Conservation (phyloP, 1,284 basidiomycete species). For the Leucoagaricus sp. region DNA sequence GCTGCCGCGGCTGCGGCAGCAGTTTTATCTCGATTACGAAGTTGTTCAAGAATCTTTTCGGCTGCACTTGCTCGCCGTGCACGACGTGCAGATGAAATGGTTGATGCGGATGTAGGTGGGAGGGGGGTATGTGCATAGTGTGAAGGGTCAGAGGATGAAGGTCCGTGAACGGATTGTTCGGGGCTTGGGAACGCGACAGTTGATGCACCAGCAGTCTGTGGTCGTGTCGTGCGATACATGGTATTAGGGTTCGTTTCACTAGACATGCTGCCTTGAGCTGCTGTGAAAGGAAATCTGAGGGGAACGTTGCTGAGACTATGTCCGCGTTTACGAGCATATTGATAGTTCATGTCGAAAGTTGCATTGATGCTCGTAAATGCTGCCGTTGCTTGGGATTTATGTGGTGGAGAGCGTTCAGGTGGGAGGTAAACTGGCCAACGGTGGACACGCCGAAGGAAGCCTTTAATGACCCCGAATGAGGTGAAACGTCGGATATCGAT, state of each 20-base stretch:
- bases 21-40: constrained; percentile 45
- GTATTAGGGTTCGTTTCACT: constrained; percentile 12
- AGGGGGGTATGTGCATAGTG: constrained; percentile 17
- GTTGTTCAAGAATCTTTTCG: constrained; percentile 58
- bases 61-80: constrained; percentile 55
- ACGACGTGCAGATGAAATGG: constrained; percentile 35
- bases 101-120: constrained; percentile 21
- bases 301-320: constrained; percentile 38
- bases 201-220: constrained; percentile 3
- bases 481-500: constrained; percentile 94
- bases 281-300: constrained; percentile 24
- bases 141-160: not conserved
- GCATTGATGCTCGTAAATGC: constrained; percentile 18
- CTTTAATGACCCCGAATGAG: constrained; percentile 99
- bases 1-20: not conserved
- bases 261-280: constrained; percentile 23
- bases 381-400: constrained; percentile 18
- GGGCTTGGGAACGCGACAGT: constrained; percentile 4
- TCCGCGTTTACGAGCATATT: constrained; percentile 39
- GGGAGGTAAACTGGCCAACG: constrained; percentile 83
- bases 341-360: constrained; percentile 19
- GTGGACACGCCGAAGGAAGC: constrained; percentile 91
- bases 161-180: constrained; percentile 6
- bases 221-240: constrained; percentile 1
- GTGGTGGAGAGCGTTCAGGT: constrained; percentile 32